Evolutionary conservation across 192 early-diverging fungal genomes (phyloP), one percentile per base, ranked within the genome.

Genomic region (Backusella psychrophila): DNA sequence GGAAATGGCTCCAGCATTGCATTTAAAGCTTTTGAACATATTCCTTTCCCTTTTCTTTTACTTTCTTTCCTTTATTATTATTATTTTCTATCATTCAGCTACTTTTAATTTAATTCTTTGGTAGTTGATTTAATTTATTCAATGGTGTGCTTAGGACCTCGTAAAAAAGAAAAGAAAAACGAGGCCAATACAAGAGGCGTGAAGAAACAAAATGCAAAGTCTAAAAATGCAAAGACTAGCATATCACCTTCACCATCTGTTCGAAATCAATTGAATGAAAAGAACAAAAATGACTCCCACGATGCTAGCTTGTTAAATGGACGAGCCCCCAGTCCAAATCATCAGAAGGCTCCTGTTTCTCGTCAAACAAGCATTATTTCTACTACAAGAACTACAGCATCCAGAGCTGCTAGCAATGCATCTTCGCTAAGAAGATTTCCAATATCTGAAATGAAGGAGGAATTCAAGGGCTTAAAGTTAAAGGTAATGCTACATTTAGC

Each of bases 391-490:
- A 38, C 53, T 42, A 17, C 44, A 19, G 14, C 53, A 26, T 65
- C 52, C 8, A 63, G 38, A 63, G 35, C 52, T 19, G 21, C 69
- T 1, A 68, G 66, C 33, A 68, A 68, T 21, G 34, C 35, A 36
- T 68, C 66, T 35, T 35, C 31, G 34, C 66, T 33, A 73, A 63
- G 68, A 41, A 80, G 31, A 35, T 74, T 65, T 8, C 80, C 80
- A n/a, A 74, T 82, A 26, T 66, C 80, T 14, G 73, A 78, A 63
- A 82, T 82, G 80, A 66, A 77, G 17, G 73, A 77, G 41, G 80
- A 82, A 42, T 75, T 82, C 39, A 77, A 82, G 42, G 69, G 33
- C 0, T 73, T 82, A n/a, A 82, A 82, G 65, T 35, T 69, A 38
- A 82, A 78, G 80, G 80, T 82, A 35, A 53, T 34, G 0, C 23